Base-by-base conservation (phyloP, 2,329 filamentous ascomycete genomes). In the Xylariaceae sp. region DNA sequence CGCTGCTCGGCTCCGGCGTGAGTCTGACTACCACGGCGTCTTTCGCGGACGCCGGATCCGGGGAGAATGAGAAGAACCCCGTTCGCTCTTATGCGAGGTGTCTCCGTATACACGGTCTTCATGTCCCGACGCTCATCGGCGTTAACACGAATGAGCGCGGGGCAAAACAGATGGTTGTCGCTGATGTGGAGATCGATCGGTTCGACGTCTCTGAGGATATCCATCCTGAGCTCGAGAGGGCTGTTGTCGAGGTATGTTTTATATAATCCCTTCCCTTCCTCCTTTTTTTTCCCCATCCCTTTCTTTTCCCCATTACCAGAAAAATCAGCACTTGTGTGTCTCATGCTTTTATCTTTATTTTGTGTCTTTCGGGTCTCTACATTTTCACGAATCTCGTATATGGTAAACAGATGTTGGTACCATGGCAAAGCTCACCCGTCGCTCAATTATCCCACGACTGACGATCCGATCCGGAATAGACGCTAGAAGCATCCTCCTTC, bases 81-180 rank as follows among this genome's bases (percentile, higher is more conserved):
- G 55, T 67, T 19, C 58, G 60, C 46, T 63, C 67, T 62, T 63
- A 65, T 62, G 57, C 66, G 55, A 67, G 65, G 8, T 64, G 68
- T 40, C 67, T 87, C 45, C 73, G 74, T 39, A 67, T 89, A 6
- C 76, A 78, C 46, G 76, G 79, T 26, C 67, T 91, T 49, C 77
- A 76, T 39, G 76, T 89, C 7, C 85, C 87, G 30, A 84, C 82
- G 34, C 68, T 91, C 48, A 81, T 91, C 46, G 88, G 88, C 0
- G 80, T 91, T 31, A 90, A 91, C 64, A 69, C 74, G 27, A 87
- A 90, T 63, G 88, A 91, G 75, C 74, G 88, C 58, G 60, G 71
- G 37, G 78, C 76, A 3, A 87, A 83, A 70, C 87, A 91, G 71
- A 78, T 86, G 50, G 78, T 89, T 1, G 71, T 86, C 12, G 77